Conservation (phyloP, 2,329 filamentous ascomycete genomes). For the Fusarium liriodendri region DNA sequence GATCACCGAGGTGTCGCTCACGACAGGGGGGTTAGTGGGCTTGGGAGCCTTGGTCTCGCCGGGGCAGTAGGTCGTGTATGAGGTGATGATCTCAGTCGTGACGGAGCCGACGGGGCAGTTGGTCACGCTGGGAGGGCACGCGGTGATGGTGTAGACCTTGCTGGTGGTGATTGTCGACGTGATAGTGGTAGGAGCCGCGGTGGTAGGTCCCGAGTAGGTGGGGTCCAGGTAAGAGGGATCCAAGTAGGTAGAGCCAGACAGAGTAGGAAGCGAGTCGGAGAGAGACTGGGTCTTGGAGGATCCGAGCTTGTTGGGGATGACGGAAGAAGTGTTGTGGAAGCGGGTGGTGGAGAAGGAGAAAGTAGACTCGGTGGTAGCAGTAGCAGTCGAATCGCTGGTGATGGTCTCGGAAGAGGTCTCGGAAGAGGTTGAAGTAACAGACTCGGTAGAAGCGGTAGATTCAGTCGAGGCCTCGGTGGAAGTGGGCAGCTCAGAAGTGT, state of each 20-base stretch:
- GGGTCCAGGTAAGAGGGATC: not conserved
- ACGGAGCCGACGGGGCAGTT: conserved; percentile 45
- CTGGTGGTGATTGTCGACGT: conserved; percentile 47
- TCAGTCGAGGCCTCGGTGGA: conserved; percentile 25
- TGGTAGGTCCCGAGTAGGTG: conserved; percentile 16
- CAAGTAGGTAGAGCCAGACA: not conserved
- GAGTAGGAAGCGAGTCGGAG: not conserved
- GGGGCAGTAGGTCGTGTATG: conserved; percentile 54
- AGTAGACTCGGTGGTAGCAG: conserved; percentile 14
- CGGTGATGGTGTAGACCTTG: conserved; percentile 47
- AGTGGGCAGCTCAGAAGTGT: conserved; percentile 19
- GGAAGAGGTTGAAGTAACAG: not conserved
- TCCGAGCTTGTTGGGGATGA: conserved; percentile 1
- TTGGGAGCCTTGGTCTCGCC: conserved; percentile 11
- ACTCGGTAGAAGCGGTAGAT: conserved; percentile 4
- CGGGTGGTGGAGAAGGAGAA: conserved; percentile 25
- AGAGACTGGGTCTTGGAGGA: not conserved
- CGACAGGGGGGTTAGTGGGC: conserved; percentile 18
- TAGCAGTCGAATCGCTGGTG: not conserved
- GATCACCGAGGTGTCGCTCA: conserved; percentile 52
- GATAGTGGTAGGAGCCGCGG: conserved; percentile 20
- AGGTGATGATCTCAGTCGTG: conserved; percentile 42
- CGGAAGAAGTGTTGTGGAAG: conserved; percentile 32
- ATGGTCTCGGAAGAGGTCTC: conserved; percentile 3
- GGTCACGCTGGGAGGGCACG: conserved; percentile 44